Evolutionary conservation across 441 rosid genomes (phyloP).

Genomic region (Jatropha multifida): DNA sequence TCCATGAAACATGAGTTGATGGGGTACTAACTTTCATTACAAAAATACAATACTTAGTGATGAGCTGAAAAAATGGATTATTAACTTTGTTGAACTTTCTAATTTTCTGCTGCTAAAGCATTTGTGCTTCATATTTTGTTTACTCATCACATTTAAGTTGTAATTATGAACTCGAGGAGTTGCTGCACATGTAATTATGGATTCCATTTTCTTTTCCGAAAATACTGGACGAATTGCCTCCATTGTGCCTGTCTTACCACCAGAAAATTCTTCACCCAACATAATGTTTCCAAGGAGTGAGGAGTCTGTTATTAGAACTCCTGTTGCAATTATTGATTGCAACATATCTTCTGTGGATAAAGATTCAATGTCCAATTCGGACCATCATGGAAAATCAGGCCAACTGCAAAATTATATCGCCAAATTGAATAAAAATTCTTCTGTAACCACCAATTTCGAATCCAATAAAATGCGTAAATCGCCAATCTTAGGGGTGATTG

Average conservation of each 20-base stretch:
- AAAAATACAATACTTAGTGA: no score
- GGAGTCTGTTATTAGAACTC: slow-evolving; percentile 13
- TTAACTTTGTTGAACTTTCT: no score
- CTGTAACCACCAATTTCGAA: slow-evolving; percentile 25
- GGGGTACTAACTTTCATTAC: no score
- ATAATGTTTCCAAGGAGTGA: slow-evolving; percentile 13
- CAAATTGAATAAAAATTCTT: slow-evolving; percentile 19
- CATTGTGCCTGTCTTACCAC: slow-evolving; percentile 14
- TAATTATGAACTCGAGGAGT: no score
- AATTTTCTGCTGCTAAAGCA: no score
- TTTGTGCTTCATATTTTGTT: no score
- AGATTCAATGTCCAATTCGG: slow-evolving; percentile 22
- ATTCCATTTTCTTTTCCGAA: slow-evolving; percentile 20
- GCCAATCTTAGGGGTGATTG: slow-evolving; percentile 37
- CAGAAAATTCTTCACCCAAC: slow-evolving; percentile 20
- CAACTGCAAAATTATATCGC: slow-evolving; percentile 22
- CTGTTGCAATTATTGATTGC: slow-evolving; percentile 21
- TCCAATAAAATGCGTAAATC: slow-evolving; percentile 31
- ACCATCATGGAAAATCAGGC: slow-evolving; percentile 27
- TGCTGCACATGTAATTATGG: no score
- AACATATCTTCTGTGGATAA: slow-evolving; percentile 25
- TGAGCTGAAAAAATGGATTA: no score
- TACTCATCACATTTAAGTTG: no score
- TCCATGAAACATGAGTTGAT: no score
- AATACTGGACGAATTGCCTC: slow-evolving; percentile 22